phyloP scores from a whole-genome alignment of 371 early-diverging fungal genomes.

The Lichtheimia corymbifera region DNA sequence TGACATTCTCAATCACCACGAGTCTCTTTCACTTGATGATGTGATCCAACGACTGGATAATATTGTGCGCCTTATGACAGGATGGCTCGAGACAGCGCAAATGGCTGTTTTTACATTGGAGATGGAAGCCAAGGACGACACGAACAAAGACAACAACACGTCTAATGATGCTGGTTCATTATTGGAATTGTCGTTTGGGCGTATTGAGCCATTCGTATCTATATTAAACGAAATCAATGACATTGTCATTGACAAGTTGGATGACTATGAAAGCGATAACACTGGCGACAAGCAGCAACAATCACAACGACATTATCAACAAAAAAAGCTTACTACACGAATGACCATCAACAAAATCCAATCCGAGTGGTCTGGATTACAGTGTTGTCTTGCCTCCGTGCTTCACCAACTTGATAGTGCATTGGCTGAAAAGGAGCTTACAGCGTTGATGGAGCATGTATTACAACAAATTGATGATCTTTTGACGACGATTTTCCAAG shows the following conservation, averaged over 20 bases:
- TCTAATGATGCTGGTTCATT: conserved; percentile 38
- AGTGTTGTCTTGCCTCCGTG: conserved; percentile 40
- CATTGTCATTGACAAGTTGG: conserved; percentile 32
- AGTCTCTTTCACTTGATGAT: conserved; percentile 37
- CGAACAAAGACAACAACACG: conserved; percentile 11
- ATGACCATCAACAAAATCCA: conserved; percentile 39
- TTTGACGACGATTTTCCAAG: conserved; percentile 36
- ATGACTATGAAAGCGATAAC: conserved; percentile 23
- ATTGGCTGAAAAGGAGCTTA: conserved; percentile 21
- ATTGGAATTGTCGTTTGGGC: conserved; percentile 34
- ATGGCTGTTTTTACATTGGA: conserved; percentile 55
- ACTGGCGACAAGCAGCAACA: background rate
- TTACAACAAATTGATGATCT: conserved; percentile 38
- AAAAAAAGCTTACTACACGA: conserved; percentile 7
- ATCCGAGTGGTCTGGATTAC: conserved; percentile 48
- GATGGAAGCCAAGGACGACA: conserved; percentile 43
- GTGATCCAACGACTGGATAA: conserved; percentile 31
- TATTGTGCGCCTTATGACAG: conserved; percentile 33
- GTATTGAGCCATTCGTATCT: conserved; percentile 51
- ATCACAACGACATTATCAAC: background rate
- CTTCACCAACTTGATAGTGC: conserved; percentile 23
- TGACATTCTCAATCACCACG: conserved; percentile 26
- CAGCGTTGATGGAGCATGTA: conserved; percentile 25
- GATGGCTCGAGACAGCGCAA: conserved; percentile 55
- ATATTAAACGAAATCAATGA: conserved; percentile 47